phyloP scores from a whole-genome alignment of 805 yeast genomes.

The Wickerhamiella sergipiensis region DNA sequence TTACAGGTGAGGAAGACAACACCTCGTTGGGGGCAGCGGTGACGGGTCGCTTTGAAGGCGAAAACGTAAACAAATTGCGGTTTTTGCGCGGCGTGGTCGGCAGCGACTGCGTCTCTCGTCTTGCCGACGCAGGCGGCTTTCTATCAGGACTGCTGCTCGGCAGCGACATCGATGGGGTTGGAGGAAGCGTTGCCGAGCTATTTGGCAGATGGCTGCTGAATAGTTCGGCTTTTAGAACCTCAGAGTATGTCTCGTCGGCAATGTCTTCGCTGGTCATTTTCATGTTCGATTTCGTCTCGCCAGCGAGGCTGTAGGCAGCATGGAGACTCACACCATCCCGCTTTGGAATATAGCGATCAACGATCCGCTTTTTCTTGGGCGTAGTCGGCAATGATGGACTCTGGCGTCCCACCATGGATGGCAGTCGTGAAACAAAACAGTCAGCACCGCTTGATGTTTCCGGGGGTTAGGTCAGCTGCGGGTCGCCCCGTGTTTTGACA shows the following conservation, averaged over 20 bases:
- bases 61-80: constrained; percentile 11
- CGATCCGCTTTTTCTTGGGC: constrained; percentile 12
- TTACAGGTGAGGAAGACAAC: constrained; percentile 15
- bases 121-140: neutral
- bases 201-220: constrained; percentile 74
- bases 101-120: constrained; percentile 7
- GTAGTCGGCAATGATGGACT: constrained; percentile 11
- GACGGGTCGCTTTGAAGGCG: constrained; percentile 14
- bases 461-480: neutral
- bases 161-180: neutral
- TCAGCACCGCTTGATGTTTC: neutral
- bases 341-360: constrained; percentile 76
- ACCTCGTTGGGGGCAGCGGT: constrained; percentile 37
- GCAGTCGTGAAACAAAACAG: neutral
- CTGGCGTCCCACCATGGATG: neutral
- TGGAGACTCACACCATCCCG: constrained; percentile 77
- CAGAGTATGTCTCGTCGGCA: constrained; percentile 76
- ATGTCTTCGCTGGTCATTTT: constrained; percentile 23
- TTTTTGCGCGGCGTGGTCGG: constrained; percentile 15
- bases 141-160: constrained; percentile 4
- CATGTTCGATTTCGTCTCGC: constrained; percentile 17
- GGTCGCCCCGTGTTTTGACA: neutral
- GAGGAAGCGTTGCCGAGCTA: neutral
- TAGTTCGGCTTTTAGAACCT: constrained; percentile 74
- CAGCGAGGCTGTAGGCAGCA: constrained; percentile 57